These are phyloP conservation scores for Blepharisma japonicum DNA, from an alignment of 73 alveolate genomes.

Conservation along the genomic window DNA sequence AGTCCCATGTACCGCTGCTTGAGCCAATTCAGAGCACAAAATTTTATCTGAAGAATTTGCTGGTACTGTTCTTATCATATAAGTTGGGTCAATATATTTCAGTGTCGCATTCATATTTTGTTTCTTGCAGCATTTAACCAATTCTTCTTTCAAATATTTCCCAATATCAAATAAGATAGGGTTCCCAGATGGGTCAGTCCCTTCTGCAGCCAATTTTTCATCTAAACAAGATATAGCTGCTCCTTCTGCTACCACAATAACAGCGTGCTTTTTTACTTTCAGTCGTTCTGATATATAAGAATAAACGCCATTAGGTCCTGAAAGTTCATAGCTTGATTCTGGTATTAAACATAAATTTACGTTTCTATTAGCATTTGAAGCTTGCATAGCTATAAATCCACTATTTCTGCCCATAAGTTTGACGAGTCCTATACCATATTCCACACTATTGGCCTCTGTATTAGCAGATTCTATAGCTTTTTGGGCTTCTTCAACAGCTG, in stretches of 20 bases:
- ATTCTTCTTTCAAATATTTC: conserved; percentile 66
- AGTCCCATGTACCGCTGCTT: conserved; percentile 63
- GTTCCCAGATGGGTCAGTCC: conserved; percentile 71
- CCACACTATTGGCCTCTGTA: conserved; percentile 95
- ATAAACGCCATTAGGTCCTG: conserved; percentile 84
- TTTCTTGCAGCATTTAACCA: conserved; percentile 64
- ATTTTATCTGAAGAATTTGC: conserved; percentile 91
- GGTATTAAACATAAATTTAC: conserved; percentile 93
- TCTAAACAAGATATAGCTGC: conserved; percentile 65
- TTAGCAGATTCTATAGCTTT: conserved; percentile 88
- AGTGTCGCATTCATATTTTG: conserved; percentile 48
- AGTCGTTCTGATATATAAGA: conserved; percentile 62
- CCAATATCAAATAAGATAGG: conserved; percentile 87
- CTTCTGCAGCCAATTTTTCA: conserved; percentile 51
- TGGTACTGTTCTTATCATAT: conserved; percentile 91
- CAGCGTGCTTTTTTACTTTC: conserved; percentile 52
- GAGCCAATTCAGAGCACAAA: conserved; percentile 75
- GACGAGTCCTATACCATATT: conserved; percentile 84
- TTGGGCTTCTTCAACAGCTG: conserved; percentile 63
- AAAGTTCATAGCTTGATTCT: conserved; percentile 86
- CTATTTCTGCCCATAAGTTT: conserved; percentile 94
- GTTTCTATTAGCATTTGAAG: conserved; percentile 85
- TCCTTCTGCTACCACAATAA: conserved; percentile 59
- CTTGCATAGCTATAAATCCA: conserved; percentile 91
- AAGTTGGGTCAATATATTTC: conserved; percentile 98